Evolutionary conservation across 306 rosid genomes (phyloP).

Genomic region (Prunus salicina): DNA sequence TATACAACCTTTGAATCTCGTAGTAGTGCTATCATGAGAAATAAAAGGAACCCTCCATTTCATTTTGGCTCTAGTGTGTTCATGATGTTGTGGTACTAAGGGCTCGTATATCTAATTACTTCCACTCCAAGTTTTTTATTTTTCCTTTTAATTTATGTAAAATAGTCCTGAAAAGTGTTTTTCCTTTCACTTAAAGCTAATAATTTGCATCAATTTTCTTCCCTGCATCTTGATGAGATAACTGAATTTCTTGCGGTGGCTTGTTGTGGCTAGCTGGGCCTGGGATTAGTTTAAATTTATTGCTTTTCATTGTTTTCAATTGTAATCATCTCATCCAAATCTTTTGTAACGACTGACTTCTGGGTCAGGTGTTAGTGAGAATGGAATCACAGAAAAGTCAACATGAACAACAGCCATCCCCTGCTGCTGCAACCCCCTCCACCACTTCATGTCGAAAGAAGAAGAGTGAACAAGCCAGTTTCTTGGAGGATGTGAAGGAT

Average conservation of each 20-base stretch:
- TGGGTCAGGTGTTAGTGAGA: slow-evolving; percentile 10
- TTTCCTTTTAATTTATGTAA: too few relatives aligned
- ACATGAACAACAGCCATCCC: slow-evolving; percentile 34
- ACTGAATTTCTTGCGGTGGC: background rate
- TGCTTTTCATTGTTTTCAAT: background rate
- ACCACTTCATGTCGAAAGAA: slow-evolving; percentile 70
- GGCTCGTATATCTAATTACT: too few relatives aligned
- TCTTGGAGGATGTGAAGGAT: slow-evolving; percentile 83
- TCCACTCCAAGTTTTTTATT: background rate
- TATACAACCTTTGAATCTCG: background rate
- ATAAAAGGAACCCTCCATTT: background rate
- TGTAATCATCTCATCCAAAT: background rate
- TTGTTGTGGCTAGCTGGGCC: background rate
- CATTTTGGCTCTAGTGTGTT: too few relatives aligned
- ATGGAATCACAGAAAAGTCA: slow-evolving; percentile 58
- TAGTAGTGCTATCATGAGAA: background rate
- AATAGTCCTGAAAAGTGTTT: too few relatives aligned
- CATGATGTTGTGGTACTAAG: background rate
- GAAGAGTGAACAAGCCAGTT: slow-evolving; percentile 68
- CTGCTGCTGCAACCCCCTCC: slow-evolving; percentile 35
- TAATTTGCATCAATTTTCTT: background rate
- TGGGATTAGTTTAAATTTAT: slow-evolving; percentile 1
- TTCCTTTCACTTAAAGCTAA: too few relatives aligned
- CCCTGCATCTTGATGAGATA: background rate
- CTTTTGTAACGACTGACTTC: background rate